Evolutionary conservation across 2,329 filamentous ascomycete species (phyloP).

Genomic region (Cryoendolithus antarcticus): DNA sequence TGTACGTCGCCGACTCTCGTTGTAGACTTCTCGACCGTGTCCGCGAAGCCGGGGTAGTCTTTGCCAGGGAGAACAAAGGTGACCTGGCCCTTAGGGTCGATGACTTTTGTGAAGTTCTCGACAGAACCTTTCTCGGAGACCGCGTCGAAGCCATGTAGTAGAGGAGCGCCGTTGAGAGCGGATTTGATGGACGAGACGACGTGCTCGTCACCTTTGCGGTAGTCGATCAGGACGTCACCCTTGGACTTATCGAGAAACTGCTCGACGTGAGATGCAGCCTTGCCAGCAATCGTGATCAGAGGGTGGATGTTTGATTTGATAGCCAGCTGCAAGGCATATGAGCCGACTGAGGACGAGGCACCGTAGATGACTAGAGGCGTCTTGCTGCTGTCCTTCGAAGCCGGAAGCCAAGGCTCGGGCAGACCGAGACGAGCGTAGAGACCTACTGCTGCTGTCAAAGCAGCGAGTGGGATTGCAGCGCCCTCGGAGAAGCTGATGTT

Average conservation of each 20-base stretch:
- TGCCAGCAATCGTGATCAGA: conserved; percentile 30
- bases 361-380: conserved; percentile 29
- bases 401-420: conserved; percentile 28
- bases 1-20: conserved; percentile 27
- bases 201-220: conserved; percentile 42
- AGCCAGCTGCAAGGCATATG: conserved; percentile 30
- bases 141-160: conserved; percentile 46
- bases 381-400: conserved; percentile 9
- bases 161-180: conserved; percentile 30
- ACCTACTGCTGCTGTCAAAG: conserved; percentile 35
- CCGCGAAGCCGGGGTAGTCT: conserved; percentile 31
- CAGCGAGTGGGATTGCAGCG: conserved; percentile 34
- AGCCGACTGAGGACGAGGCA: conserved; percentile 29
- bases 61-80: conserved; percentile 21
- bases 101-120: conserved; percentile 32
- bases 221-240: conserved; percentile 37
- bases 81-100: conserved; percentile 27
- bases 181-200: conserved; percentile 35
- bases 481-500: conserved; percentile 40
- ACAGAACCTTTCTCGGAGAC: conserved; percentile 39
- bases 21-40: conserved; percentile 24
- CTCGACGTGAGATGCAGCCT: conserved; percentile 26
- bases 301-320: conserved; percentile 28
- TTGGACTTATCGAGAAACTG: conserved; percentile 26
- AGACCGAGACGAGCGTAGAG: conserved; percentile 32